Evolutionary conservation across 2,329 filamentous ascomycete genomes (phyloP), one percentile per base, ranked within the genome.

Genomic region (Chaetomium strumarium): DNA sequence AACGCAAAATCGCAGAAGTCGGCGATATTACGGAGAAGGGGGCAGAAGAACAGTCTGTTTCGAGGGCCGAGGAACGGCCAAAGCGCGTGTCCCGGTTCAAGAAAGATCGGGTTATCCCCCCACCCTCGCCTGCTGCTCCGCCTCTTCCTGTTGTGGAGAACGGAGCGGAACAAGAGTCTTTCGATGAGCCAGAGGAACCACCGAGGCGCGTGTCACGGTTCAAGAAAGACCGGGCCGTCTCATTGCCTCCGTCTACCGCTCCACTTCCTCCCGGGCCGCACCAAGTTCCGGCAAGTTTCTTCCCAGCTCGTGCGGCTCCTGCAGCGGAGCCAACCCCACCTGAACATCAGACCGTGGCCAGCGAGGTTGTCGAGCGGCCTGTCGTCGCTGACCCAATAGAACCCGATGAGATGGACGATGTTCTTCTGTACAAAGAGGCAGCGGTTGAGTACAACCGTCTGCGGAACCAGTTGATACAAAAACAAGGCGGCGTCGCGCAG

Each of bases 401-500:
- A 55, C 80, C 81, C 0, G 80, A 87, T 59, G 84, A 88, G 58
- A 74, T 92, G 37, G 86, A 96, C 60, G 81, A 86, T 5, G 76
- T 82, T 17, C 72, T 91, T 30, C 75, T 92, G 46, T 79, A 86
- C 49, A 83, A 88, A 57, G 86, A 95, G 67, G 83, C 95, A 13
- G 85, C 88, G 8, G 80, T 82, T 36, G 88, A 95, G 64, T 95
- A 95, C 68, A 86, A 95, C 67, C 83, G 81, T 41, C 76, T 88
- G 67, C 85, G 92, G 17, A 95, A 91, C 66, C 81, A 80, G 63
- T 84, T 95, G 69, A 90, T 96, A 49, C 83, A 90, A 60, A 80
- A 84, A 61, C 83, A 93, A 62, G 90, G 90, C 47, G 90, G 90
- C 3, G 95, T 96, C 67, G 72, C 86, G 62, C 79, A 81, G 52